Conservation (phyloP, 495 filamentous ascomycete genomes). For the Symbiotaphrina buchneri region DNA sequence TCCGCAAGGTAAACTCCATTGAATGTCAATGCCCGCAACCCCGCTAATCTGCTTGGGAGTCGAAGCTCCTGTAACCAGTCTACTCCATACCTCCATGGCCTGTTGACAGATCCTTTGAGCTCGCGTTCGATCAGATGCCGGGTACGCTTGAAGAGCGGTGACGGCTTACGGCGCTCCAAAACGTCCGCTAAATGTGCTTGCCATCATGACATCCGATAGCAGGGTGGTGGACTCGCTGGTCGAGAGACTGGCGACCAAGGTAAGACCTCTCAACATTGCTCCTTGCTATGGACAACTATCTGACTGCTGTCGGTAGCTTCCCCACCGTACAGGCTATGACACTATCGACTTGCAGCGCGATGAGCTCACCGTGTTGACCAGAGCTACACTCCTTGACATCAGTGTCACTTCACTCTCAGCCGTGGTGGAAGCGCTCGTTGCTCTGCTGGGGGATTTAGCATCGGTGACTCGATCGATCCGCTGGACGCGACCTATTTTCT, state of each 20-base stretch:
- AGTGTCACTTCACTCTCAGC: slow-evolving; percentile 25
- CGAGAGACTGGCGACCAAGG: slow-evolving; percentile 38
- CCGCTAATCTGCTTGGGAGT: no score
- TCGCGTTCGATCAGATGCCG: no score
- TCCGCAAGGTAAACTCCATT: no score
- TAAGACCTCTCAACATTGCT: slow-evolving; percentile 12
- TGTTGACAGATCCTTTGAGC: no score
- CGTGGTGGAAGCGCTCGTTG: slow-evolving; percentile 31
- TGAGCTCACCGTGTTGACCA: slow-evolving; percentile 34
- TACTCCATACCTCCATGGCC: no score
- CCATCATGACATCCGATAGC: slow-evolving; percentile 34
- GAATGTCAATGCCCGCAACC: no score
- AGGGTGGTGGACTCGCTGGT: slow-evolving; percentile 39
- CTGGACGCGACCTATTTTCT: background rate
- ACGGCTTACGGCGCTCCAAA: no score
- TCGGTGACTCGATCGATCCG: slow-evolving; percentile 13
- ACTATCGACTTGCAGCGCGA: slow-evolving; percentile 32
- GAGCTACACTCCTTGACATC: slow-evolving; percentile 34
- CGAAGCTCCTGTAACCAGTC: no score
- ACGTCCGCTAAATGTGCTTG: no score
- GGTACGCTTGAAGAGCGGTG: no score
- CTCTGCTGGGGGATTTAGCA: slow-evolving; percentile 12
- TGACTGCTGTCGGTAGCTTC: slow-evolving; percentile 22
- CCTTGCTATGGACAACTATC: background rate
- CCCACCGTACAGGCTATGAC: slow-evolving; percentile 36